phyloP scores from a whole-genome alignment of 2,329 filamentous ascomycete genomes.

The Aspergillus fructus region DNA sequence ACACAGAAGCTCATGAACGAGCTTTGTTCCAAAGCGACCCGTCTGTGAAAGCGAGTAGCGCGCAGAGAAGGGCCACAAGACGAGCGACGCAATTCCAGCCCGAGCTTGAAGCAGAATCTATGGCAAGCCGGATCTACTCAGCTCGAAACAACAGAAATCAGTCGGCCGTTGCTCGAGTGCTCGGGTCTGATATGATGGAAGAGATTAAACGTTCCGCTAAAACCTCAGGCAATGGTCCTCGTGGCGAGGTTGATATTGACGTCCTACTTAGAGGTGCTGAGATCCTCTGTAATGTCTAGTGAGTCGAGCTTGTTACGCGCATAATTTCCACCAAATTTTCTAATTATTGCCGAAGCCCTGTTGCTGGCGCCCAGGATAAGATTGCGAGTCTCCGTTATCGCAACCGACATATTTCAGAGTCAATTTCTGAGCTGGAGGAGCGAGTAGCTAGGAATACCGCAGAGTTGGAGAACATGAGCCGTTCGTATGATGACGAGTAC shows the following conservation, averaged over 20 bases:
- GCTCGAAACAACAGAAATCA: slow-evolving; percentile 65
- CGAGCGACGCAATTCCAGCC: slow-evolving; percentile 51
- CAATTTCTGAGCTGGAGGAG: slow-evolving; percentile 76
- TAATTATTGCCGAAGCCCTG: slow-evolving; percentile 52
- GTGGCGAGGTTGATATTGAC: slow-evolving; percentile 80
- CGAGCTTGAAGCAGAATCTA: slow-evolving; percentile 38
- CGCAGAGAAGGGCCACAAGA: slow-evolving; percentile 47
- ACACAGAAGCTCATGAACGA: slow-evolving; percentile 91
- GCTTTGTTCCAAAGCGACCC: slow-evolving; percentile 91
- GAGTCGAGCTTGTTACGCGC: slow-evolving; percentile 27
- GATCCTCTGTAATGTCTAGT: slow-evolving; percentile 86
- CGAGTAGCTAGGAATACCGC: slow-evolving; percentile 74
- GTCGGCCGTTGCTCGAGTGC: slow-evolving; percentile 80
- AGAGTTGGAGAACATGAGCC: slow-evolving; percentile 71
- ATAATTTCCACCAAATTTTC: background rate
- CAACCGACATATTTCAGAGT: slow-evolving; percentile 69
- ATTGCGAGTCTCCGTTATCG: slow-evolving; percentile 72
- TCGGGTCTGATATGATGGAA: slow-evolving; percentile 83
- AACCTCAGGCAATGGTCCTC: slow-evolving; percentile 52
- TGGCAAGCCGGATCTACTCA: slow-evolving; percentile 49
- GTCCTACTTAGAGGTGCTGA: slow-evolving; percentile 81
- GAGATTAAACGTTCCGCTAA: slow-evolving; percentile 65
- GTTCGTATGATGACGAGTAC: slow-evolving; percentile 54
- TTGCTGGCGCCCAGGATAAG: slow-evolving; percentile 73
- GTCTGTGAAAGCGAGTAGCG: slow-evolving; percentile 52